Base-by-base conservation (phyloP, 768 basidiomycete genomes). In the Epithele typhae region DNA sequence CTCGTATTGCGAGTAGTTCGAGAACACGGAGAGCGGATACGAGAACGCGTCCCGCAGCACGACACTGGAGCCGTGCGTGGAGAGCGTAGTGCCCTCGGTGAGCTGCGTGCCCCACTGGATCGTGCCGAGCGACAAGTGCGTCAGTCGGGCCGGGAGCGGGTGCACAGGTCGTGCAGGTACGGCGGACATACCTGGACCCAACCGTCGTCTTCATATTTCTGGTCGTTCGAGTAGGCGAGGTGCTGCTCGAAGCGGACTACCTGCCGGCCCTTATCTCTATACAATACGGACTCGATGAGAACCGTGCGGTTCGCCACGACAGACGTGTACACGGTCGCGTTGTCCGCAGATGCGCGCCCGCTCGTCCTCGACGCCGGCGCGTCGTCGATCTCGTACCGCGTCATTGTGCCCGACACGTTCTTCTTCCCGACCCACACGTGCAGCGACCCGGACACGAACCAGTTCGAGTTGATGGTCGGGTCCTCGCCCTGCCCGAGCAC, bases 391-490 rank as follows among this genome's bases (percentile, higher is more conserved):
- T 70, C 61, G 51, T 86, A 83, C 6, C 53, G 49, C 0, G 73
- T 78, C 43, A 88, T 84, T 17, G 66, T 70, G 21, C 86, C 87
- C 1, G 76, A 84, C 4, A 85, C 84, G 1, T 68, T 63, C 27
- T 82, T 82, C 9, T 74, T 60, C 55, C 84, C 82, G 0, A 77
- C 78, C 48, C 81, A 62, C 35, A 85, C 76, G 57, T 89, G 85
- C 8, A 90, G 60, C 21, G 71, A 56, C 11, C 74, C 86, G 1
- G 84, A 85, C 24, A 87, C 76, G 56, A 76, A 84, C 87, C 87
- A 89, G 55, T 87, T 87, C 46, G 76, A 71, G 35, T 82, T 73
- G 55, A 82, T 77, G 18, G 70, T 64, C 42, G 81, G 82, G 54
- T 81, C 70, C 2, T 58, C 50, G 59, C 89, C 82, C 18, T 80